Conservation (phyloP, 192 early-diverging fungal genomes). For the Linnemannia zychae region DNA sequence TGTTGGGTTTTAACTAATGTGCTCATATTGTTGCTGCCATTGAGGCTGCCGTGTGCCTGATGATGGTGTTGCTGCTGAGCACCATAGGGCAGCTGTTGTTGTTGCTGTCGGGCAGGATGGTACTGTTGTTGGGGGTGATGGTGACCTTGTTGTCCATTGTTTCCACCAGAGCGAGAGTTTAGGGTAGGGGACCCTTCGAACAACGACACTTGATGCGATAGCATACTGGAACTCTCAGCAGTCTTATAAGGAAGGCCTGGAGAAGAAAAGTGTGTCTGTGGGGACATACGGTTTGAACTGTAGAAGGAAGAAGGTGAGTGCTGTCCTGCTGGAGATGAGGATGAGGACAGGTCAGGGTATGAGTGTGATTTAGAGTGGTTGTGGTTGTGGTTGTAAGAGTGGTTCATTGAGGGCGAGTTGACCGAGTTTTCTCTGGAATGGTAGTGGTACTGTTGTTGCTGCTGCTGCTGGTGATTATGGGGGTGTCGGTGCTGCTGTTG, state of each 20-base stretch:
- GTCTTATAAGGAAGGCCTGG: background rate
- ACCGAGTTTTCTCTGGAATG: conserved; percentile 10
- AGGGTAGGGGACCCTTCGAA: background rate
- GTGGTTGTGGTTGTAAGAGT: background rate
- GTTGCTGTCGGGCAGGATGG: background rate
- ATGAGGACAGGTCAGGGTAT: background rate
- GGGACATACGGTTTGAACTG: background rate
- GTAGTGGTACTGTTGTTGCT: background rate
- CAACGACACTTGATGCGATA: background rate
- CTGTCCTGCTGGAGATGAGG: background rate
- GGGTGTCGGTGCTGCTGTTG: conserved; percentile 12
- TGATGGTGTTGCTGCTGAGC: no score
- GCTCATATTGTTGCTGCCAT: background rate
- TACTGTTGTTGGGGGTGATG: background rate
- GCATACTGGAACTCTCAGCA: background rate
- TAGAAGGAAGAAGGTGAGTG: background rate
- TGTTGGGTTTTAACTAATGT: background rate
- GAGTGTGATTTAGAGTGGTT: background rate
- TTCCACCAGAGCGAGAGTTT: background rate
- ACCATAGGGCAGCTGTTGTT: background rate
- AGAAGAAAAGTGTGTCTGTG: background rate
- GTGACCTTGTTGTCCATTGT: background rate
- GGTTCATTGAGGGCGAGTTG: background rate
- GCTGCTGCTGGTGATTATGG: background rate
- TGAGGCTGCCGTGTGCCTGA: background rate